phyloP scores from a whole-genome alignment of 2,329 filamentous ascomycete species.

The Neonectria magnoliae region DNA sequence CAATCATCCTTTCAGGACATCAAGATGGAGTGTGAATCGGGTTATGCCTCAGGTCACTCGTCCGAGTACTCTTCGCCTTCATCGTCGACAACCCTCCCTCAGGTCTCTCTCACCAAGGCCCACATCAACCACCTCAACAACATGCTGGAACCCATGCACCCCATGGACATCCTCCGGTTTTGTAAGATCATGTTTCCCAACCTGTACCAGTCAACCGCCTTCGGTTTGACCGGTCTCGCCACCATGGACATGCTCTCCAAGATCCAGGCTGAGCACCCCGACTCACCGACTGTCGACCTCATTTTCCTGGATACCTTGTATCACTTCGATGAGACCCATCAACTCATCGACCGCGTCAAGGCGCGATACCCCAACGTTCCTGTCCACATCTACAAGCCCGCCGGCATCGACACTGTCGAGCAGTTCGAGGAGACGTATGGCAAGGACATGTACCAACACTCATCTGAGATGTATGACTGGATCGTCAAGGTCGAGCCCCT shows the following conservation, averaged over 20 bases:
- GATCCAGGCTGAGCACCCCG: slow-evolving; percentile 71
- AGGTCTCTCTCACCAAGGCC: slow-evolving; percentile 84
- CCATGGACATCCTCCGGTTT: slow-evolving; percentile 92
- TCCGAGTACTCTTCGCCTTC: slow-evolving; percentile 53
- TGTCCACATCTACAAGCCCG: slow-evolving; percentile 90
- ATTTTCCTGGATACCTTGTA: slow-evolving; percentile 88
- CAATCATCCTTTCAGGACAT: slow-evolving; percentile 51
- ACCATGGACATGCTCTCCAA: slow-evolving; percentile 88
- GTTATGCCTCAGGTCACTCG: slow-evolving; percentile 73
- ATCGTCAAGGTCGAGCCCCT: slow-evolving; percentile 97
- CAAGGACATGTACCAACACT: slow-evolving; percentile 82
- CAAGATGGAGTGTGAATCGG: slow-evolving; percentile 74
- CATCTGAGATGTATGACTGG: slow-evolving; percentile 94
- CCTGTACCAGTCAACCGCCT: slow-evolving; percentile 87
- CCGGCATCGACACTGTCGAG: slow-evolving; percentile 74
- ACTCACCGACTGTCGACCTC: slow-evolving; percentile 68
- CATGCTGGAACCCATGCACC: slow-evolving; percentile 87
- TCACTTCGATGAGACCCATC: slow-evolving; percentile 82
- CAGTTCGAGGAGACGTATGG: slow-evolving; percentile 89
- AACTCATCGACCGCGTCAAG: slow-evolving; percentile 78
- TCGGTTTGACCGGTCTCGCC: slow-evolving; percentile 82
- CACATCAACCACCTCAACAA: slow-evolving; percentile 92
- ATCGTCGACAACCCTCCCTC: slow-evolving; percentile 64
- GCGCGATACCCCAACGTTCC: slow-evolving; percentile 80
- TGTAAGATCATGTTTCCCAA: slow-evolving; percentile 89